Evolutionary conservation across 2,329 filamentous ascomycete genomes (phyloP).

Genomic region (Juglanconis sp.): DNA sequence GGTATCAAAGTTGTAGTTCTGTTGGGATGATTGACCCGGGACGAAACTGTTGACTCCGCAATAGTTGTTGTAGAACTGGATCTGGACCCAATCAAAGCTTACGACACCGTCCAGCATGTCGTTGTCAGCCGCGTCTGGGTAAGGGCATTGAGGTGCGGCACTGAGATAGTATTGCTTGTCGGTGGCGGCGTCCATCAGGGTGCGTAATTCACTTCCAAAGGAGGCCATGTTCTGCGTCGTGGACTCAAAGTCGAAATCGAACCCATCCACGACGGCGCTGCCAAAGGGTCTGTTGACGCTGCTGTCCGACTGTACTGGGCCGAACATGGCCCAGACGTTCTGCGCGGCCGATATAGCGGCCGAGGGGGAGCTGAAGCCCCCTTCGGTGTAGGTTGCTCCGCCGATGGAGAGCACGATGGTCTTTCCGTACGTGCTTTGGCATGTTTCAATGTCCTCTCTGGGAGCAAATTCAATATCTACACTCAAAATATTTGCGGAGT

Average conservation of each 20-base stretch:
- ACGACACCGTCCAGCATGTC: conserved; percentile 54
- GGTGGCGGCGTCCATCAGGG: conserved; percentile 49
- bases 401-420: conserved; percentile 71
- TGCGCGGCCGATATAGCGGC: conserved; percentile 56
- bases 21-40: conserved; percentile 39
- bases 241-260: conserved; percentile 74
- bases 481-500: neutral
- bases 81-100: conserved; percentile 56
- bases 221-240: conserved; percentile 55
- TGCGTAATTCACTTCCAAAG: conserved; percentile 58
- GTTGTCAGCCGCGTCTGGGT: conserved; percentile 59
- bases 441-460: conserved; percentile 52
- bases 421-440: conserved; percentile 61
- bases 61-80: conserved; percentile 69
- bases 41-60: conserved; percentile 57
- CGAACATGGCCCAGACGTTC: conserved; percentile 69
- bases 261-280: conserved; percentile 64
- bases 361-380: conserved; percentile 55
- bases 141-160: conserved; percentile 66
- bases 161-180: conserved; percentile 57
- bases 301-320: conserved; percentile 45
- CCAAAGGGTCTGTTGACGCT: conserved; percentile 63
- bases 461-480: neutral
- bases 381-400: conserved; percentile 67
- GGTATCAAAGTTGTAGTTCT: conserved; percentile 57